Evolutionary conservation across 371 early-diverging fungal genomes (phyloP), one percentile per base, ranked within the genome.

Genomic region (Entomophthora muscae): DNA sequence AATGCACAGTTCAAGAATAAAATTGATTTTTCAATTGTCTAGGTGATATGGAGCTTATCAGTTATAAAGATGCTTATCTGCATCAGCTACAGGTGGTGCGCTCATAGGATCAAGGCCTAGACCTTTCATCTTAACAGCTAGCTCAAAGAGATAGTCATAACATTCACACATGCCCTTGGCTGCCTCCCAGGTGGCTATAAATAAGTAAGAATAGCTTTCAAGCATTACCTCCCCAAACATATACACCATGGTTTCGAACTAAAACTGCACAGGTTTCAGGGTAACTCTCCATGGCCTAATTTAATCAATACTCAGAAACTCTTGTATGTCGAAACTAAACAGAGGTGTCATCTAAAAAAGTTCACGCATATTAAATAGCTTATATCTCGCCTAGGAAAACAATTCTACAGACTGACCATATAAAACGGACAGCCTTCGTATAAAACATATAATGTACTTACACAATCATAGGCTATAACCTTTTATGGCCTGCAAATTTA

Each of bases 121-220:
- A 55, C 76, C 70, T 74, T 83, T 86, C 93, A 95, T 95, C 69
- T 87, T 89, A 63, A 93, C 91, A 3, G 90, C 93, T 56, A 95
- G 87, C 70, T 95, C 95, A 72, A 97, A 97, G 52, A 97, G 77
- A 72, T 95, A 97, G 70, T 97, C 98, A 68, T 94, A 97, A 78
- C 96, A 95, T 71, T 97, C 98, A n/a, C 87, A 76, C 95, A 95
- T 97, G 53, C 87, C 83, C 76, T 94, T 97, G 59, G 96, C 95
- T 76, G 93, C 90, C 75, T 93, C 88, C 95, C 97, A 95, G 29
- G 79, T 80, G 75, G 91, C 90, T 77, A 79, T 54, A 23, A 29
- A 28, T 57, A 62, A 28, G 31, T 5, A 56, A 28, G 51, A 28
- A 26, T 52, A 55, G 13, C 13, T 52, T 22, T 53, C 57, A 32